phyloP scores from a whole-genome alignment of 2,329 filamentous ascomycete genomes.

The Epichloe gansuensis region DNA sequence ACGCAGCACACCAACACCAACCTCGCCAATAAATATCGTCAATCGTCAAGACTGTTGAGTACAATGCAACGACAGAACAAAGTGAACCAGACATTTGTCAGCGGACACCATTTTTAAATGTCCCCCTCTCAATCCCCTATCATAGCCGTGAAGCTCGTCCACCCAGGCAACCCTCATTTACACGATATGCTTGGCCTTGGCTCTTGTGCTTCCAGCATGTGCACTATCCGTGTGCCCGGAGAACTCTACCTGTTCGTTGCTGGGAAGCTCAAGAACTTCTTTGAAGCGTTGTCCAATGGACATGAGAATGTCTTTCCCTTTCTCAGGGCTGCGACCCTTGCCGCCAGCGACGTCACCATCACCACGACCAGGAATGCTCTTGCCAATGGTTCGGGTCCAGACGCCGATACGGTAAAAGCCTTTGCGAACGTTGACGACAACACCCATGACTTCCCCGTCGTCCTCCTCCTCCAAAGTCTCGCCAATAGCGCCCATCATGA shows the following conservation, averaged over 20 bases:
- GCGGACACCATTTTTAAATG: slow-evolving; percentile 15
- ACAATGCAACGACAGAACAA: neutral
- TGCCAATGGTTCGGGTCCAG: slow-evolving; percentile 92
- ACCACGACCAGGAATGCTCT: slow-evolving; percentile 64
- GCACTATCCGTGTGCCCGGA: slow-evolving; percentile 93
- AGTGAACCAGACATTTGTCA: neutral
- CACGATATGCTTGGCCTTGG: slow-evolving; percentile 85
- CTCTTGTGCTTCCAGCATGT: slow-evolving; percentile 83
- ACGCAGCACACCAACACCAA: neutral
- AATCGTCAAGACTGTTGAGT: neutral
- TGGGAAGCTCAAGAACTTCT: slow-evolving; percentile 70
- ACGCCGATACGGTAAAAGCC: slow-evolving; percentile 95
- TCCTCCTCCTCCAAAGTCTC: slow-evolving; percentile 93
- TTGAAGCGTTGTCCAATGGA: slow-evolving; percentile 87
- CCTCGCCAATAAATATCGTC: neutral
- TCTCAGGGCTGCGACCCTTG: slow-evolving; percentile 66
- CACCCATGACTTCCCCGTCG: slow-evolving; percentile 97
- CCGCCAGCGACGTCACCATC: slow-evolving; percentile 60
- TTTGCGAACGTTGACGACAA: slow-evolving; percentile 97
- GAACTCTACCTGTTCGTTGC: slow-evolving; percentile 77
- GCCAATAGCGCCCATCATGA: slow-evolving; percentile 92
- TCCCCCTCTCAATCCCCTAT: slow-evolving; percentile 7
- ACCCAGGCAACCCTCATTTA: slow-evolving; percentile 30
- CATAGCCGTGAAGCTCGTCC: neutral
- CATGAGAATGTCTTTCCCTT: slow-evolving; percentile 74